phyloP scores from a whole-genome alignment of 805 yeast species.

The Metschnikowia continentalis region DNA sequence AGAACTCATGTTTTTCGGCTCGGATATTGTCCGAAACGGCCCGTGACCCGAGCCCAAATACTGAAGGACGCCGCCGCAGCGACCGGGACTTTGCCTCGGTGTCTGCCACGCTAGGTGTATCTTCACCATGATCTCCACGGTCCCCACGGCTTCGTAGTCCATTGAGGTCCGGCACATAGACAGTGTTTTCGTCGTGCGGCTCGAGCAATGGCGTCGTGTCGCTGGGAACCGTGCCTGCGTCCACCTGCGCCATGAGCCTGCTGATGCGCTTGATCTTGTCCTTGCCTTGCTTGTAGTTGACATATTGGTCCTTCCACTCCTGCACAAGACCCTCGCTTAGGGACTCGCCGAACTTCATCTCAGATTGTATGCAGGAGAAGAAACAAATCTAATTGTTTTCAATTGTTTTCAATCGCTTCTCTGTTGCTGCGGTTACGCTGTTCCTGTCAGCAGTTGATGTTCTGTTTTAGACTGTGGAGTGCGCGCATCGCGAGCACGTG shows the following conservation, averaged over 20 bases:
- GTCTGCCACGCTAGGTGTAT: background rate
- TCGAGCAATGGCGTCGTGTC: conserved; percentile 17
- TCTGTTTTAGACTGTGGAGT: too few species aligned
- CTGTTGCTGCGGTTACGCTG: too few species aligned
- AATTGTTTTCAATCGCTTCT: too few species aligned
- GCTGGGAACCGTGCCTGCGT: conserved; percentile 11
- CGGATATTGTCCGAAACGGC: conserved; percentile 18
- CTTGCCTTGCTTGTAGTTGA: conserved; percentile 65
- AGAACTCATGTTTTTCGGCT: conserved; percentile 44
- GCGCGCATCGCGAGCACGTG: too few species aligned
- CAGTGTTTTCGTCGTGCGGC: conserved; percentile 6
- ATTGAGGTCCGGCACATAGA: conserved; percentile 5
- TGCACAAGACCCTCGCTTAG: conserved; percentile 70
- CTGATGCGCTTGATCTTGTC: conserved; percentile 42
- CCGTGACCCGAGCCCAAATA: conserved; percentile 4
- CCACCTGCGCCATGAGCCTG: conserved; percentile 14
- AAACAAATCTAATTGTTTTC: too few species aligned
- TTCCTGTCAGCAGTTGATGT: too few species aligned
- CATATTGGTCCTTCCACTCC: conserved; percentile 81
- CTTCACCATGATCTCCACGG: background rate
- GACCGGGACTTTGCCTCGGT: background rate
- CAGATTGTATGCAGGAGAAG: too few species aligned
- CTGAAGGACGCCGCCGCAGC: background rate
- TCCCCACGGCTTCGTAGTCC: too few species aligned
- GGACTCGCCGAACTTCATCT: conserved; percentile 69